These are phyloP conservation scores for Yamadazyma paraphyllophila DNA, from an alignment of 805 yeast species.

Conservation along the genomic window DNA sequence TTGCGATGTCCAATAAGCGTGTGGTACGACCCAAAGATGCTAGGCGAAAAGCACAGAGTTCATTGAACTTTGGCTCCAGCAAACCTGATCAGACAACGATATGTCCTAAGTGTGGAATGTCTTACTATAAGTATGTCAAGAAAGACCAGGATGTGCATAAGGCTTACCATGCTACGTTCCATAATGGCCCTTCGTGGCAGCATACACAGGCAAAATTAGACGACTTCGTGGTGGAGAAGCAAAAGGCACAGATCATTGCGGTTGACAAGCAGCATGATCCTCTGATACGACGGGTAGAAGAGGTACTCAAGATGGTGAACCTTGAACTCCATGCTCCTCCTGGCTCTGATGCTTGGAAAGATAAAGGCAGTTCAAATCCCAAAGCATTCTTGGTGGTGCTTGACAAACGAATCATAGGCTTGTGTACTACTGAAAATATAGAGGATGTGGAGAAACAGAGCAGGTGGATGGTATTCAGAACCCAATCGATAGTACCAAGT, in stretches of 20 bases:
- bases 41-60: conserved; percentile 16
- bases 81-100: conserved; percentile 18
- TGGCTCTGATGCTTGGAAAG: conserved; percentile 34
- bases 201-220: not conserved
- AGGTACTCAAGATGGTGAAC: conserved; percentile 53
- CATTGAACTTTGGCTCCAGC: conserved; percentile 13
- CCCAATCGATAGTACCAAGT: conserved; percentile 49
- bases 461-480: conserved; percentile 58
- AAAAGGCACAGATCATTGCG: conserved; percentile 17
- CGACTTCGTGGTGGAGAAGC: not conserved
- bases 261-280: conserved; percentile 21
- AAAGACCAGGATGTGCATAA: conserved; percentile 48
- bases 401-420: conserved; percentile 50
- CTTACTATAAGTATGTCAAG: conserved; percentile 41
- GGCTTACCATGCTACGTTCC: conserved; percentile 48
- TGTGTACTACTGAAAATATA: conserved; percentile 52
- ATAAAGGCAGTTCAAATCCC: conserved; percentile 9
- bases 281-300: conserved; percentile 26
- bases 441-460: conserved; percentile 29
- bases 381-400: conserved; percentile 50
- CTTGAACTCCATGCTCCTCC: conserved; percentile 56
- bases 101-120: conserved; percentile 55
- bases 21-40: not conserved
- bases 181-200: conserved; percentile 52
- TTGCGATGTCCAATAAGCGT: too few relatives aligned